Percentiles rank a stretch among this genome's conserved stretches.
Evolutionary conservation across 2,329 filamentous ascomycete species (phyloP).

Genomic region (Alternaria triticimaculans): DNA sequence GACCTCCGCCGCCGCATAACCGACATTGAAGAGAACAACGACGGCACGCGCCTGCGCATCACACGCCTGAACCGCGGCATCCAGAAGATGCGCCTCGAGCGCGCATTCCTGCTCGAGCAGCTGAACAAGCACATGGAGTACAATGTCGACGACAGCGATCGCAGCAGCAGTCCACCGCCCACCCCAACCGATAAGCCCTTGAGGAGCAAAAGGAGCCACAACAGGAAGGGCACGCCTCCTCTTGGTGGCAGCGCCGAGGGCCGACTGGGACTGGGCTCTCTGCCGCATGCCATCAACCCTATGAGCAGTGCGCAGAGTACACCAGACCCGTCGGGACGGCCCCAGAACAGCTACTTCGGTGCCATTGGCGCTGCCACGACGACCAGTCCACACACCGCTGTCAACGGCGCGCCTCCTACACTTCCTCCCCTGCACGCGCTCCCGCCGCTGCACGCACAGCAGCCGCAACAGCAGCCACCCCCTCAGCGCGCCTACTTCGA

Average conservation of each 20-base stretch:
- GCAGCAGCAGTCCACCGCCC: slow-evolving; percentile 78
- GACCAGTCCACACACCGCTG: slow-evolving; percentile 33
- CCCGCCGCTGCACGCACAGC: slow-evolving; percentile 34
- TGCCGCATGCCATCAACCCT: slow-evolving; percentile 30
- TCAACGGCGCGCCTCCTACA: slow-evolving; percentile 35
- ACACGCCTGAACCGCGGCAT: slow-evolving; percentile 82
- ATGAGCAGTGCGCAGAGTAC: slow-evolving; percentile 49
- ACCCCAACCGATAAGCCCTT: slow-evolving; percentile 81
- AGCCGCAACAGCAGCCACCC: slow-evolving; percentile 18
- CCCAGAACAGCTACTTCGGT: slow-evolving; percentile 41
- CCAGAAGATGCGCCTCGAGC: slow-evolving; percentile 88
- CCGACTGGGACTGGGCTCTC: not conserved
- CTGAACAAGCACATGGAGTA: slow-evolving; percentile 56
- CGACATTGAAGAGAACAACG: slow-evolving; percentile 91
- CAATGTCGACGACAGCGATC: slow-evolving; percentile 69
- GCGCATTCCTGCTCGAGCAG: slow-evolving; percentile 65
- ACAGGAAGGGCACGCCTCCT: slow-evolving; percentile 52
- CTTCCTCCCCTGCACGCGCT: slow-evolving; percentile 37
- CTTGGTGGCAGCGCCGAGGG: slow-evolving; percentile 15
- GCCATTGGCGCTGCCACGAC: slow-evolving; percentile 26
- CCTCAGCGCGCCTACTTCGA: slow-evolving; percentile 40
- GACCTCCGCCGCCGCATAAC: slow-evolving; percentile 89
- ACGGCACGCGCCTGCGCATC: slow-evolving; percentile 79
- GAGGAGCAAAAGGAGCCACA: slow-evolving; percentile 73
- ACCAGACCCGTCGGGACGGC: slow-evolving; percentile 42